A percentile compares a stretch with the other conserved stretches of the same genome.
Conservation (phyloP, 495 filamentous ascomycete species). For the Saxophila tyrrhenica region DNA sequence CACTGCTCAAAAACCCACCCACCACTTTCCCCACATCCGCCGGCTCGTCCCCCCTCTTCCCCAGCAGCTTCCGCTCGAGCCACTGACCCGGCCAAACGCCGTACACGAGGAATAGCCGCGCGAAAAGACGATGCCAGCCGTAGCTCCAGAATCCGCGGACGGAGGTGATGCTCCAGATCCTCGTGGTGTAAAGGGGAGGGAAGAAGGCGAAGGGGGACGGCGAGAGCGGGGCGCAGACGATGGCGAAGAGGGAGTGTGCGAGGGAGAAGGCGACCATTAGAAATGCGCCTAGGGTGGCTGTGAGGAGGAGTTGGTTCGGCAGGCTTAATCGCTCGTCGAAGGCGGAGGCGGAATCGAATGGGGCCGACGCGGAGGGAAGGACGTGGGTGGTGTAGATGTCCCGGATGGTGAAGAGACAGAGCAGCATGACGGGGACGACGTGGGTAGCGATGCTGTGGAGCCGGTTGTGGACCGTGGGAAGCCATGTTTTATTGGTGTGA, state of each 20-base stretch:
- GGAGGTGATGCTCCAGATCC: constrained; percentile 9
- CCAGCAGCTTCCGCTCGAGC: constrained; percentile 7
- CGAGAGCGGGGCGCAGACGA: constrained; percentile 6
- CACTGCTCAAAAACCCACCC: constrained; percentile 10
- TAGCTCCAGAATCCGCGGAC: constrained; percentile 8
- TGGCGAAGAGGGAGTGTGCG: constrained; percentile 10
- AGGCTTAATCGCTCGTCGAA: constrained; percentile 5
- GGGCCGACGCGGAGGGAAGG: background rate
- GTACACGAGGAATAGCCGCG: constrained; percentile 8
- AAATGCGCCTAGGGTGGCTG: constrained; percentile 9
- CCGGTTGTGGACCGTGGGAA: constrained; percentile 6
- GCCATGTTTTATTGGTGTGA: constrained; percentile 7
- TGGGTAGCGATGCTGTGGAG: constrained; percentile 8
- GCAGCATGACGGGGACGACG: constrained; percentile 3
- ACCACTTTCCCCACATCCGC: constrained; percentile 9
- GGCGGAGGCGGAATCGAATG: background rate
- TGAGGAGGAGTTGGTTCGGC: constrained; percentile 6
- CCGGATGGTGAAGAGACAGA: constrained; percentile 1
- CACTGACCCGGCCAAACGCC: constrained; percentile 13
- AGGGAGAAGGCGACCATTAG: constrained; percentile 12
- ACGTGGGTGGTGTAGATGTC: background rate
- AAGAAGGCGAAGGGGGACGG: constrained; percentile 12
- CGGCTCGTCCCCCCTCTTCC: constrained; percentile 1
- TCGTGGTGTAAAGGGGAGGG: constrained; percentile 10
- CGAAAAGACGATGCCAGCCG: constrained; percentile 14